Base-by-base conservation (phyloP, 2,329 filamentous ascomycete species). In the Gnomoniopsis smithogilvyi region DNA sequence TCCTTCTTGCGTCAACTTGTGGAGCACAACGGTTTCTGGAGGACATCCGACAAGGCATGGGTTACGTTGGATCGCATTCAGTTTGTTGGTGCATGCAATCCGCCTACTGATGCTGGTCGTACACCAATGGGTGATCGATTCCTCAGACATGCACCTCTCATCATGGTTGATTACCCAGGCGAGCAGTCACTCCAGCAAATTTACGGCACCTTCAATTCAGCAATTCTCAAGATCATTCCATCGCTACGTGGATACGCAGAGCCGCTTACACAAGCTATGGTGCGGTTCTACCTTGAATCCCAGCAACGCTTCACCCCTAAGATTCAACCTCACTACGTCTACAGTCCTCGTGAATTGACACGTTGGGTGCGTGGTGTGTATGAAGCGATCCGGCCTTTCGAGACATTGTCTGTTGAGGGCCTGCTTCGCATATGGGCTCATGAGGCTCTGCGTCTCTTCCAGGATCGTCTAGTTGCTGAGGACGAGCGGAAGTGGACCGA, bases 101-200 rank as follows among this genome's bases (percentile, higher is more conserved):
- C 95, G 67, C 95, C 95, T 0, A 98, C 95, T 0, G 96, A 99
- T 76, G 93, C 93, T 66, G 95, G 95, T 26, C 92, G 95, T 83
- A 98, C 95, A 14, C 90, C 95, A 0, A 88, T 99, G 79, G 95
- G 92, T 47, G 87, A 92, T 52, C 85, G 95, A 67, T 99, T 99
- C 84, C 82, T 99, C 65, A 87, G 96, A 60, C 96, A 99, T 73
- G 92, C 95, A 17, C 95, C 95, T n/a, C 85, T 99, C 56, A 90
- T 99, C 75, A 99, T 99, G 96, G 96, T 99, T 46, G 95, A 99
- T 71, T 99, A 99, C 70, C 95, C 95, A 62, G 95, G 96, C 68
- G 92, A 99, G 76, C 81, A 92, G 47, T 99, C 96, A 3, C 84
- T 99, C 41, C 89, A 88, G 66, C 95, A 99, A 72, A 99, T 99